A percentile compares a stretch with the other conserved stretches of the same genome.
Evolutionary conservation across 352 stramenopile genomes (phyloP).

Genomic region (Globisporangium emineosum): DNA sequence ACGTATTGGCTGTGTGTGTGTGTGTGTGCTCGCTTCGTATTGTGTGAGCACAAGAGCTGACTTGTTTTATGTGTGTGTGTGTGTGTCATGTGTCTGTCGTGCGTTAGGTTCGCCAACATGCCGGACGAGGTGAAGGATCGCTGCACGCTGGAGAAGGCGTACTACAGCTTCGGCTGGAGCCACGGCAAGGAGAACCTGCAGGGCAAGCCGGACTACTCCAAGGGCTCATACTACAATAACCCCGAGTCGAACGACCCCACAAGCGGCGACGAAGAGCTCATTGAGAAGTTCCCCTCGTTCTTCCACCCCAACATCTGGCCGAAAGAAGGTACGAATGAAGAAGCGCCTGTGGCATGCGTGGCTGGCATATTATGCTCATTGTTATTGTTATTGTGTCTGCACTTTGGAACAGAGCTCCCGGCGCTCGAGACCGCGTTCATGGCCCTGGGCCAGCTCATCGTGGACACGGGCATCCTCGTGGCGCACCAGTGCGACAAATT

Average conservation of each 20-base stretch:
- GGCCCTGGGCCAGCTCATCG: conserved; percentile 88
- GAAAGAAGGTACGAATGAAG: conserved; percentile 17
- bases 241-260: conserved; percentile 88
- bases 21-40: too few relatives aligned
- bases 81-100: not conserved
- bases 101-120: conserved; percentile 64
- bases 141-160: conserved; percentile 81
- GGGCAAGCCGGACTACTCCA: conserved; percentile 91
- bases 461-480: conserved; percentile 90
- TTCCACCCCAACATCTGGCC: conserved; percentile 95
- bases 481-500: conserved; percentile 92
- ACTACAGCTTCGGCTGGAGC: conserved; percentile 96
- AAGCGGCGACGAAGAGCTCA: conserved; percentile 67
- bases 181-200: conserved; percentile 95
- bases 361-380: not conserved
- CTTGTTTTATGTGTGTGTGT: not conserved
- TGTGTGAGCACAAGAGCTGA: not conserved
- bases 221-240: conserved; percentile 98
- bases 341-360: conserved; percentile 19
- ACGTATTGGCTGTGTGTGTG: too few relatives aligned
- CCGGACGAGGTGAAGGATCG: conserved; percentile 69
- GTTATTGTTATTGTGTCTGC: not conserved
- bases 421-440: conserved; percentile 89
- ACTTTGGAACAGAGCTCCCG: conserved; percentile 48
- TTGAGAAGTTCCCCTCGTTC: conserved; percentile 86